Evolutionary conservation across 1,284 basidiomycete genomes (phyloP).

Genomic region (Trametes versicolor): DNA sequence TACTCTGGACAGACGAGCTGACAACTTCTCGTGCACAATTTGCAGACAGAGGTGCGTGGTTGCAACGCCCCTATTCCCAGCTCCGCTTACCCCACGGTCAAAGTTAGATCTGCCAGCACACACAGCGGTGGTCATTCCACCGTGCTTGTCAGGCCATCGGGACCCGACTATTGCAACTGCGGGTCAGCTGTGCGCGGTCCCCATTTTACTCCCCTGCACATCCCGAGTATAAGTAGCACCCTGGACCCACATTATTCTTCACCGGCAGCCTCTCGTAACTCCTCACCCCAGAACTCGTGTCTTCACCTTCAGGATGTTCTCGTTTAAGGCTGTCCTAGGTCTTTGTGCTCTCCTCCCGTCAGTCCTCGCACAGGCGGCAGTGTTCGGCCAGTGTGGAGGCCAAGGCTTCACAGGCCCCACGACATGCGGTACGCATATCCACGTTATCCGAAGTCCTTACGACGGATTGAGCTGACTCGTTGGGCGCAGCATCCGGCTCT

Average conservation of each 20-base stretch:
- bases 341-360: slow-evolving; percentile 40
- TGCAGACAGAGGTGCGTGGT: too few relatives aligned
- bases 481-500: slow-evolving; percentile 44
- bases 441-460: neutral
- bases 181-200: slow-evolving; percentile 5
- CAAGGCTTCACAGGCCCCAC: slow-evolving; percentile 49
- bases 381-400: slow-evolving; percentile 50
- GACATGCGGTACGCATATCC: slow-evolving; percentile 48
- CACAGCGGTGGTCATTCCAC: neutral
- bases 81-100: slow-evolving; percentile 16
- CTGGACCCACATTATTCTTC: neutral
- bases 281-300: neutral
- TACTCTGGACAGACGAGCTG: too few relatives aligned
- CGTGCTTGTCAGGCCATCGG: neutral
- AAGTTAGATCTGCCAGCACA: slow-evolving; percentile 1
- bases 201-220: neutral
- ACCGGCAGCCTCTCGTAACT: neutral
- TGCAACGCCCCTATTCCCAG: neutral
- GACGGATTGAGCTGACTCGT: slow-evolving; percentile 8
- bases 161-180: neutral
- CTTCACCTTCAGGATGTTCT: slow-evolving; percentile 13
- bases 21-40: too few relatives aligned
- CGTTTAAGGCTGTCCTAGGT: slow-evolving; percentile 35
- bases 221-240: neutral
- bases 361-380: slow-evolving; percentile 40